Evolutionary conservation across 495 filamentous ascomycete genomes (phyloP), one percentile per base, ranked within the genome.

Genomic region (Aspergillus panamensis): DNA sequence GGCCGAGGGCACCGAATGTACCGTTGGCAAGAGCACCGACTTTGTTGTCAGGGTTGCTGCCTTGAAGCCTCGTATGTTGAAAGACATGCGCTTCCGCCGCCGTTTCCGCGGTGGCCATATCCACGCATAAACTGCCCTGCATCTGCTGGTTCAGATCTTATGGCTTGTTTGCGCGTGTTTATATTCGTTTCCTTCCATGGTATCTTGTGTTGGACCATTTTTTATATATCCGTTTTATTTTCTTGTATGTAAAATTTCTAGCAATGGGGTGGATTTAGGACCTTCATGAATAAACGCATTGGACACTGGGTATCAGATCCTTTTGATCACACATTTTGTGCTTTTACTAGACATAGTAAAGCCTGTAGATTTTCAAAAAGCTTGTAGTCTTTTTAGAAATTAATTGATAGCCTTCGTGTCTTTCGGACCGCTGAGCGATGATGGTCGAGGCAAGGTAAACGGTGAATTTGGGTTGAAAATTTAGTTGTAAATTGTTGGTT

Each of bases 1-100:
- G 74, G 79, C 86, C 0, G 63, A 76, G 0, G 87, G 87, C 48
- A 88, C 83, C 3, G 63, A 67, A 32, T 90, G 87, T 72, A 77
- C 61, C 17, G 45, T 76, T 25, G 87, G 87, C 21, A 63, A 77
- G 56, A 75, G 75, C 55, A 59, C 62, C 4, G 64, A 68, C 3
- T 72, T 90, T 29, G 53, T 66, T 7, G 64, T 82, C 42, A 56
- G 58, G 20, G 64, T 66, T 21, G 57, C 63, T 14, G 49, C 42
- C 30, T 47, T 67, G 31, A 66, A 64, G 61, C 65, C 68, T 6
- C 73, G 69, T 49, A 63, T 59, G 42, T 32, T 68, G 29, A 70
- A 67, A 8, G 69, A 57, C 30, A 68, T 72, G 68, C 73, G 71
- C 32, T 66, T 66, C 62, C 65, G 66, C 49, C 68, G 66, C 33